Evolutionary conservation across 106 monocot genomes (phyloP).

Genomic region (Iris macrosiphon): DNA sequence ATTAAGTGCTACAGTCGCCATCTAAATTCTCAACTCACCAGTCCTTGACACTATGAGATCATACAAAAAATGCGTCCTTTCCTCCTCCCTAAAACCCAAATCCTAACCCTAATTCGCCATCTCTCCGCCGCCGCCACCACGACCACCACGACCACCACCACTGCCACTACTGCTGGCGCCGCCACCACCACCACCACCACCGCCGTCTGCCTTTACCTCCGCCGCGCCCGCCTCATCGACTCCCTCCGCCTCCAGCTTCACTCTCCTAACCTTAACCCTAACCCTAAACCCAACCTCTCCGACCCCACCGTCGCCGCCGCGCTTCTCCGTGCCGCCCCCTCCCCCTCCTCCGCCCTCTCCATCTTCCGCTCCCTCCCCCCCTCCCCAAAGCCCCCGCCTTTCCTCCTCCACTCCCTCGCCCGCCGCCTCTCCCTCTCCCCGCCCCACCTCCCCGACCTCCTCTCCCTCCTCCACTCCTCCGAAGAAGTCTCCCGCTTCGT

Average conservation of each 20-base stretch:
- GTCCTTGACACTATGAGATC: no score
- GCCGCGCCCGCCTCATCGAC: slow-evolving; percentile 73
- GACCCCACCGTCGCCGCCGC: slow-evolving; percentile 38
- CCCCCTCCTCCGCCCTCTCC: slow-evolving; percentile 40
- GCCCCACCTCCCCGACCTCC: slow-evolving; percentile 38
- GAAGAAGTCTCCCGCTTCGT: slow-evolving; percentile 8
- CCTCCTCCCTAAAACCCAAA: neutral
- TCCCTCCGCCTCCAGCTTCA: slow-evolving; percentile 65
- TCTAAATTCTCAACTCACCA: no score
- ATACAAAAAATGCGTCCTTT: no score
- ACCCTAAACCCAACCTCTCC: slow-evolving; percentile 8
- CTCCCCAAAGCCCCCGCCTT: slow-evolving; percentile 16
- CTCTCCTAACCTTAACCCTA: slow-evolving; percentile 23
- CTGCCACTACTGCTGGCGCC: slow-evolving; percentile 37
- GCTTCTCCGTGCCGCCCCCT: slow-evolving; percentile 51
- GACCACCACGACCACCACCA: no score
- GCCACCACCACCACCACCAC: neutral
- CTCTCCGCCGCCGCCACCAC: slow-evolving; percentile 9
- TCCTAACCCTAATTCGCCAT: neutral
- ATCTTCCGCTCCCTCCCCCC: slow-evolving; percentile 27
- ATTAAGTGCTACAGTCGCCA: no score
- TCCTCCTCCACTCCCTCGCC: slow-evolving; percentile 27
- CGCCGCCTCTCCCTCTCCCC: slow-evolving; percentile 43
- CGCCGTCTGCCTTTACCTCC: slow-evolving; percentile 60
- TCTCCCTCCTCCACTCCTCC: slow-evolving; percentile 20